Evolutionary conservation across 305 asterid genomes (phyloP).

Genomic region (Fraxinus sp.): DNA sequence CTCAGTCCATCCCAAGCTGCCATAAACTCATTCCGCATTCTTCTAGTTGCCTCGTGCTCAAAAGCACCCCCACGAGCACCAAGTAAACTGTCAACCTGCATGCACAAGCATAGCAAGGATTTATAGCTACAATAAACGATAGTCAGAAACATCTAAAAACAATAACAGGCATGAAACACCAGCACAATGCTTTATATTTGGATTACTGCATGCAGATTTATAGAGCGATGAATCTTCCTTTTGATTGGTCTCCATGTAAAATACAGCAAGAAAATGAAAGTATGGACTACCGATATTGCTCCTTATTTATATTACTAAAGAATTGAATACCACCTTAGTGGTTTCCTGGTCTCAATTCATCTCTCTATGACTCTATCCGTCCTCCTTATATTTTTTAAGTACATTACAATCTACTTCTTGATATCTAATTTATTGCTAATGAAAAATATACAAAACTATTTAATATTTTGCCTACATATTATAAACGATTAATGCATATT

Average conservation of each 20-base stretch:
- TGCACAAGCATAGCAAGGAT: slow-evolving; percentile 21
- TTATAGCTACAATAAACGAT: neutral
- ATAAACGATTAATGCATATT: neutral
- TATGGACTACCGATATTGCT: neutral
- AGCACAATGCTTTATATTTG: neutral
- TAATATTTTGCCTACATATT: neutral
- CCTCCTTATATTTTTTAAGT: neutral
- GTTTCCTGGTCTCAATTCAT: neutral
- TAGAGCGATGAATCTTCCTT: neutral
- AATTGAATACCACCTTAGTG: neutral
- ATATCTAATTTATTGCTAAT: neutral
- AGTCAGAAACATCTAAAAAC: neutral
- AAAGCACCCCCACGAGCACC: slow-evolving; percentile 98
- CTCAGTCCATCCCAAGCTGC: slow-evolving; percentile 99
- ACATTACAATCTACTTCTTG: neutral
- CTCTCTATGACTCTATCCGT: neutral
- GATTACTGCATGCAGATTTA: neutral
- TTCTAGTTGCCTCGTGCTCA: slow-evolving; percentile 98
- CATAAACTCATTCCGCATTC: slow-evolving; percentile 99
- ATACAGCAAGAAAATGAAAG: neutral
- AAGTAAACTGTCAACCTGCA: slow-evolving; percentile 95
- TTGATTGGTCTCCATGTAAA: neutral
- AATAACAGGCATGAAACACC: neutral
- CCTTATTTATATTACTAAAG: neutral
- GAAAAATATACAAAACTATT: neutral